phyloP scores from a whole-genome alignment of 1,284 basidiomycete genomes.

The Inonotus obliquus region DNA sequence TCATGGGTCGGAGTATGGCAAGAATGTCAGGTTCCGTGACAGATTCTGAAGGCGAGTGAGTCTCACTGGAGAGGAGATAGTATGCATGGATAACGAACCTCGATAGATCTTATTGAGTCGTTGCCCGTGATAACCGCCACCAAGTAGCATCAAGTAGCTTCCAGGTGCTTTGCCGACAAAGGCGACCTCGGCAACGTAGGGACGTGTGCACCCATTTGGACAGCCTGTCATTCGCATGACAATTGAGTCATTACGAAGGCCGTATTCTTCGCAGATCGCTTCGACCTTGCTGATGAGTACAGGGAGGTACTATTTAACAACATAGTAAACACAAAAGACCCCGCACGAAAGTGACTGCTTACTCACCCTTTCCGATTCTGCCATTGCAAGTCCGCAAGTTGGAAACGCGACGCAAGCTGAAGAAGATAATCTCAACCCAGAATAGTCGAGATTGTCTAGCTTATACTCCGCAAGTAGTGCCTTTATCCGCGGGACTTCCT shows the following conservation, averaged over 20 bases:
- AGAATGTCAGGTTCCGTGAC: constrained; percentile 95
- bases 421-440: constrained; percentile 78
- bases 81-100: constrained; percentile 37
- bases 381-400: constrained; percentile 90
- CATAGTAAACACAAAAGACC: constrained; percentile 9
- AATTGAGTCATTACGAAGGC: constrained; percentile 89
- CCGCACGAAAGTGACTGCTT: not conserved
- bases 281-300: constrained; percentile 94
- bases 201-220: constrained; percentile 90
- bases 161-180: constrained; percentile 97
- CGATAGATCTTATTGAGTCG: constrained; percentile 92
- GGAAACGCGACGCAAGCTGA: constrained; percentile 98
- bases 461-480: constrained; percentile 80
- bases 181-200: constrained; percentile 94
- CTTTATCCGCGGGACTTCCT: constrained; percentile 78
- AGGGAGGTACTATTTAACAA: constrained; percentile 73
- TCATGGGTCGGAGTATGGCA: constrained; percentile 86
- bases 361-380: constrained; percentile 82
- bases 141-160: constrained; percentile 91
- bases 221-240: constrained; percentile 99
- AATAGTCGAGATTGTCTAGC: constrained; percentile 84
- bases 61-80: constrained; percentile 15
- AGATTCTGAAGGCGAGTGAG: constrained; percentile 53
- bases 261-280: constrained; percentile 89
- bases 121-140: constrained; percentile 92